Evolutionary conservation across 306 rosid genomes (phyloP), one percentile per base, ranked within the genome.

Genomic region (Coriaria nepalensis): DNA sequence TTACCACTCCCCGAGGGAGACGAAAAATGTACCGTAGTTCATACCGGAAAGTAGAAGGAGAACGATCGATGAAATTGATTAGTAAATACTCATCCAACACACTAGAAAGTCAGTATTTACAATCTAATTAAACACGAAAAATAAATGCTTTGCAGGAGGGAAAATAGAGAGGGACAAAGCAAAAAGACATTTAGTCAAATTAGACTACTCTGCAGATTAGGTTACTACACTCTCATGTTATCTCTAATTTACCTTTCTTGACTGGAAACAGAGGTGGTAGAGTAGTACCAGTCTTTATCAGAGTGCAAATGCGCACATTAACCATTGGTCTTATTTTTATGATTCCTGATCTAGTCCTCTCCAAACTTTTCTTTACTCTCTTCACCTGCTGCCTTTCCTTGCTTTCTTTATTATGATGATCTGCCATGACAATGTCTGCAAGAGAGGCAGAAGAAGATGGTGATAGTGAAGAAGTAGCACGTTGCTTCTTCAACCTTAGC

Each of bases 241-340:
- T 77, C 60, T 81, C 94, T 45, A 80, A 52, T 56, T 82, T 86
- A 40, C 92, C 94, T 69, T 82, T 92, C 78, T 70, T 86, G 15
- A 72, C 72, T 53, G 96, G 93, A 60, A 92, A 86, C 68, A 86
- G 75, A 47, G 99, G 94, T 41, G 94, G 99, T 63, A 92, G 80
- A 45, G 78, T 20, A 20, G 29, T 65, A 64, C 63, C 76, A 75
- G 67, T 86, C 62, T 82, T 92, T 62, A 80, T 43, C 61, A 77
- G 94, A 42, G 94, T 67, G 82, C 96, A 92, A 71, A 92, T 86
- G 9, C 96, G 94, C 34, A 92, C 88, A 45, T 92, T 92, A 59
- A 92, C 63, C 96, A 92, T 82, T 10, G 96, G 99, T 53, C 96
- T 79, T 62, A 92, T 82, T 68, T 87, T 75, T 49, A 92, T 70